Evolutionary conservation across 345 rosid genomes (phyloP).

Genomic region (Aquilaria sinensis): DNA sequence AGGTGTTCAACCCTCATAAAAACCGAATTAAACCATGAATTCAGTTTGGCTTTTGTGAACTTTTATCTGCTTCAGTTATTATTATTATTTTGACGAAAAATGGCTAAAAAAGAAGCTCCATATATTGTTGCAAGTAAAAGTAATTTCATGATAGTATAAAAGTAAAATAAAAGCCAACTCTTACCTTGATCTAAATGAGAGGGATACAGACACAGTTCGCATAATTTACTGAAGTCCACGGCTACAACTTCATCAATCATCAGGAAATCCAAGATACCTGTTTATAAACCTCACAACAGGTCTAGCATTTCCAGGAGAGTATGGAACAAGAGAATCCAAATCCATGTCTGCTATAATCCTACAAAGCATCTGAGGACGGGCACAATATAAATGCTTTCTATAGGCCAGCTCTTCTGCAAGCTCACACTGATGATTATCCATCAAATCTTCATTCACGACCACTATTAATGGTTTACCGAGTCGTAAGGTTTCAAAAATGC

Average conservation of each 20-base stretch:
- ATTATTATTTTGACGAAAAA: too few species aligned
- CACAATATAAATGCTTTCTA: slow-evolving; percentile 66
- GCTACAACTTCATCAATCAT: slow-evolving; percentile 34
- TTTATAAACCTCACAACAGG: slow-evolving; percentile 62
- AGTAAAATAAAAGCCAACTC: too few species aligned
- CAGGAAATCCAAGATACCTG: slow-evolving; percentile 71
- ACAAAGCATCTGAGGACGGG: slow-evolving; percentile 59
- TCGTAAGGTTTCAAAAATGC: slow-evolving; percentile 83
- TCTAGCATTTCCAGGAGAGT: slow-evolving; percentile 59
- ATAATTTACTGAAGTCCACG: too few species aligned
- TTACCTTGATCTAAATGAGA: too few species aligned
- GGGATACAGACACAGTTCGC: too few species aligned
- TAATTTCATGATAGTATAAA: too few species aligned
- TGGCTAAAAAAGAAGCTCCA: too few species aligned
- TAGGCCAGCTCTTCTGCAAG: slow-evolving; percentile 89
- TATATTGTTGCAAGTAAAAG: too few species aligned
- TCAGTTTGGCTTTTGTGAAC: too few species aligned
- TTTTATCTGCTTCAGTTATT: too few species aligned
- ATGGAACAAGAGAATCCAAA: slow-evolving; percentile 53
- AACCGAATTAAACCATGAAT: too few species aligned
- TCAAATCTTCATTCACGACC: slow-evolving; percentile 88
- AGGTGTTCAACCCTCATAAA: too few species aligned
- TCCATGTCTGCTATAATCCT: slow-evolving; percentile 46
- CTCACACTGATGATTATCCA: slow-evolving; percentile 96
- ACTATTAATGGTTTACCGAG: slow-evolving; percentile 79